phyloP scores from a whole-genome alignment of 2,329 filamentous ascomycete genomes.

The Aspergillus awamori region DNA sequence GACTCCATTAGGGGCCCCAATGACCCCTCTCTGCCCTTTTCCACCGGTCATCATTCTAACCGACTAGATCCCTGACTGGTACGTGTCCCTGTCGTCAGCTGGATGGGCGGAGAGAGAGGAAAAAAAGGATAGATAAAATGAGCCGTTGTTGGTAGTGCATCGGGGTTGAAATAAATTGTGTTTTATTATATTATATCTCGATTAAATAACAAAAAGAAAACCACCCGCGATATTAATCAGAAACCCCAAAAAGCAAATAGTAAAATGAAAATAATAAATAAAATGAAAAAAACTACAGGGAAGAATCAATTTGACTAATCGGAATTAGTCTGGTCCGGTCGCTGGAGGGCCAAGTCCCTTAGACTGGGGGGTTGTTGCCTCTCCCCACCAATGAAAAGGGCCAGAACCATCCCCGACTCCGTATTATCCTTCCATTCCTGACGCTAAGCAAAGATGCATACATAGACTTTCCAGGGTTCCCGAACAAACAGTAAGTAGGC shows the following conservation, averaged over 20 bases:
- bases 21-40: constrained; percentile 7
- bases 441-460: background rate
- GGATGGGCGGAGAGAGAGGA: constrained; percentile 4
- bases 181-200: background rate
- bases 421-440: background rate
- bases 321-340: constrained; percentile 4
- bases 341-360: background rate
- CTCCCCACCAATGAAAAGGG: background rate
- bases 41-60: constrained; percentile 15
- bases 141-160: too few species aligned
- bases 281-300: background rate
- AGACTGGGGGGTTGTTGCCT: background rate
- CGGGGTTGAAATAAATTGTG: background rate
- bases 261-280: background rate
- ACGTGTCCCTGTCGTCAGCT: constrained; percentile 27
- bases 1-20: constrained; percentile 20
- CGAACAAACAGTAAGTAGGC: constrained; percentile 3
- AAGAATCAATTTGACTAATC: constrained; percentile 1
- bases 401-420: background rate
- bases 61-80: constrained; percentile 22
- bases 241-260: background rate
- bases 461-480: constrained; percentile 16
- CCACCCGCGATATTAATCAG: too few species aligned
- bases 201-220: too few species aligned
- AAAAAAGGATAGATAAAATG: background rate